phyloP scores from a whole-genome alignment of 768 basidiomycete genomes.

The Trametes cubensis region DNA sequence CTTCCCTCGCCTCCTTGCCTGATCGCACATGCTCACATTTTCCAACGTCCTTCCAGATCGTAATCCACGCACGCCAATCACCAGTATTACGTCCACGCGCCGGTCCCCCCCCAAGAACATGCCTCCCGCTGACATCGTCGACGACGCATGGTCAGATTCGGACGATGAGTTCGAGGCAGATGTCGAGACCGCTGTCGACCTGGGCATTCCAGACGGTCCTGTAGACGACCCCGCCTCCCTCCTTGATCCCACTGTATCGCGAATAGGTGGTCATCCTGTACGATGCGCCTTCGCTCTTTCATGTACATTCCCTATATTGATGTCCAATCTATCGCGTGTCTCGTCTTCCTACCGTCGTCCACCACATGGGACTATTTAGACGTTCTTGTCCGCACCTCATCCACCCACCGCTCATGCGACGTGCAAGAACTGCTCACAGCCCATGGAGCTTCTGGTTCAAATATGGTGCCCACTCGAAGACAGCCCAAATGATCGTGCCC shows the following conservation, averaged over 20 bases:
- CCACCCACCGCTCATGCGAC: conserved; percentile 67
- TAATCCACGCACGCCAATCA: conserved; percentile 2
- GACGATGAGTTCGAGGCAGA: conserved; percentile 62
- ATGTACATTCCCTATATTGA: conserved; percentile 47
- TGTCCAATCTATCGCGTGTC: conserved; percentile 30
- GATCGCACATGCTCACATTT: conserved; percentile 13
- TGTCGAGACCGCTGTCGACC: conserved; percentile 71
- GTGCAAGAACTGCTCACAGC: conserved; percentile 70
- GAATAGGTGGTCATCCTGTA: conserved; percentile 90
- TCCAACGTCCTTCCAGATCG: conserved; percentile 19
- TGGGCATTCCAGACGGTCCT: conserved; percentile 80
- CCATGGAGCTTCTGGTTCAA: conserved; percentile 84
- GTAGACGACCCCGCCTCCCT: conserved; percentile 61
- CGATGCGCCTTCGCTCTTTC: conserved; percentile 56
- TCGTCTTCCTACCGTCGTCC: conserved; percentile 4
- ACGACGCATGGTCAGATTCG: conserved; percentile 81
- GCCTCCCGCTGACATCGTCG: conserved; percentile 44
- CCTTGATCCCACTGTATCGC: conserved; percentile 80
- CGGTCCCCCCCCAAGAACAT: conserved; percentile 13
- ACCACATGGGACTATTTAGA: conserved; percentile 46
- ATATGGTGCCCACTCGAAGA: conserved; percentile 90
- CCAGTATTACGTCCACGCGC: background rate
- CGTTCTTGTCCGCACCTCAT: conserved; percentile 66
- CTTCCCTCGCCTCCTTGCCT: conserved; percentile 23
- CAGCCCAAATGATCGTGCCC: conserved; percentile 80